Evolutionary conservation across 1,139 yeast species (phyloP), one percentile per base, ranked within the genome.

Genomic region (Diutina sp.): DNA sequence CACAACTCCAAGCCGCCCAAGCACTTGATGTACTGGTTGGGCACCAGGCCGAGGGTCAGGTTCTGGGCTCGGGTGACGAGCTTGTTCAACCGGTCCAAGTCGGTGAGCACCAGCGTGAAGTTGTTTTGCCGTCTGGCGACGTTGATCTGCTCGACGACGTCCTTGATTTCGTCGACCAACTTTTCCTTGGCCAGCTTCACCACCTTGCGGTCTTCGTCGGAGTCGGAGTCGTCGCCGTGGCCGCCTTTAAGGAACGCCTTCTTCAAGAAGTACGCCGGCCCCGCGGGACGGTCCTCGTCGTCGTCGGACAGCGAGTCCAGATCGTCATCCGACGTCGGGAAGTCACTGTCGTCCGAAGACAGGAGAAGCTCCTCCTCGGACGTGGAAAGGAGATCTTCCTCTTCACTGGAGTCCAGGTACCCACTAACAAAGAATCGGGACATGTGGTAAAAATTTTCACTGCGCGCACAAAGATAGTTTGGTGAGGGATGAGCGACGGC

Each of bases 131-230:
- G 80, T 71, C 78, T 87, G 60, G 84, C 85, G 61, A 78, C 80
- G 65, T 87, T 93, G 65, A 90, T 82, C 59, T 82, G 77, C 66
- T 83, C 87, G 65, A 86, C 80, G 50, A 82, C 72, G 46, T 78
- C 77, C 64, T 82, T 85, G 74, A 93, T 81, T 70, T 93, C 99
- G 68, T 90, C 98, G 63, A 90, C 69, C 60, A 91, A 78, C 73
- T 91, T 95, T 63, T 91, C 98, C 73, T 87, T 90, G 58, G 97
- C 97, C 59, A 95, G 84, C 73, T 88, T 91, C 64, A 93, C 97
- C 55, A 90, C 90, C 66, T 86, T 87, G 70, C 85, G 86, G 47
- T 44, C 55, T 60, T 84, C 89, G 59, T 84, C 89, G 59, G 72
- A 68, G 60, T 80, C 87, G 54, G 75, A 71, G 60, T 83, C 87